Evolutionary conservation across 331 rosid species (phyloP), one percentile per base, ranked within the genome.

Genomic region (Quercus tomentella): DNA sequence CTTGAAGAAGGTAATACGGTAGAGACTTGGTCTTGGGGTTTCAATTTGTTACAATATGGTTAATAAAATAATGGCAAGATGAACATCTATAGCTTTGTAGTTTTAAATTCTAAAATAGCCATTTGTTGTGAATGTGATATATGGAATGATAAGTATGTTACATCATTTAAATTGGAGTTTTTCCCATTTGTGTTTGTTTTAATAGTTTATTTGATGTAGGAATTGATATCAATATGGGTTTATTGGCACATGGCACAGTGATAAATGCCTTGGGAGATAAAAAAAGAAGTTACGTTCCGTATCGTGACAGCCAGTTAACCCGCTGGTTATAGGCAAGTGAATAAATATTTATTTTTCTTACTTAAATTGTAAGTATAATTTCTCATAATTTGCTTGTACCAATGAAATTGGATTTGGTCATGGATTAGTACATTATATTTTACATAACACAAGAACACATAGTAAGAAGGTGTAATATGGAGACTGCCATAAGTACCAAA

Each of bases 251-350:
- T 37, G 97, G 97, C 68, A 94, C 89, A 25, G 97, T 92, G 75
- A 94, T 92, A 74, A 94, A 94, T 80, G 97, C 97, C 20, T 49
- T 94, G 84, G 97, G 98, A 80, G 97, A 91, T 87, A 97, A 92
- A 79, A 92, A 89, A 82, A 97, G 98, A 74, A 94, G 97, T 12
- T 91, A 89, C 26, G 91, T 94, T 80, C 97, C 97, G 21, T 94
- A 92, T 68, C 92, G 97, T 70, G 97, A 94, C 79, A 94, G 98
- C 92, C 89, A 92, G 82, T 85, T 92, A 61, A 92, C 98, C 1
- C 95, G 97, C 41, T 88, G 92, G 77, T 79, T 94, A 83, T 95
- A 94, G 95, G 98, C 82, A 80, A 79, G 91, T 45, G 55, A 73
- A 33, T 33, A 33, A 33, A 33, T 33, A 33, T 33, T 33, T 33